Base-by-base conservation (phyloP, 2,329 filamentous ascomycete species). In the Claviceps maximensis region DNA sequence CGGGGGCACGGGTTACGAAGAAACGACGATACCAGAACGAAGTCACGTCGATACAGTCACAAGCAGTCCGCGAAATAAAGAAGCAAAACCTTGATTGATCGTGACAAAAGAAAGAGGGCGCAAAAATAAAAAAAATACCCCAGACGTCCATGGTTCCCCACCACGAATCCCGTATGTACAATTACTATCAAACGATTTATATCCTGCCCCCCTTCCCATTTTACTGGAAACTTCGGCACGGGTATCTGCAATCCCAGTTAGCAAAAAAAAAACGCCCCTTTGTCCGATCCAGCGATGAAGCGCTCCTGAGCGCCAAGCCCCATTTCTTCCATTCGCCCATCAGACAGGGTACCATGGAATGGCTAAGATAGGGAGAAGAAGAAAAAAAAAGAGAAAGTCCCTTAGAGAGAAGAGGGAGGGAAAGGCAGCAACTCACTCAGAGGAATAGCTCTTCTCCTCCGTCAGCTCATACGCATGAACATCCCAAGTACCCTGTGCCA, bases 401-500 rank as follows among this genome's bases (percentile, higher is more conserved):
- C n/a, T n/a, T n/a, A n/a, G n/a, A 8, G 27, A 8, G 27, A 29
- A 29, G 40, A 8, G n/a, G 17, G 40, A 3, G 10, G 40, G 12
- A 42, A 10, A 23, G 13, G 10, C 10, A 23, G 4, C 40, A 17
- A 82, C 84, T 70, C 72, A 89, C 86, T 74, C 68, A 50, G 78
- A 75, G 36, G 78, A 73, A 69, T 95, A 96, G 55, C 85, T 78
- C 64, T 90, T 78, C 64, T 90, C 83, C 62, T 74, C 71, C 36
- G 74, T 70, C 62, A 87, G 64, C 57, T 71, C 70, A 62, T 94
- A 82, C 69, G 84, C 80, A 68, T 89, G 82, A 65, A 84, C 80
- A 64, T 82, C 76, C 73, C 81, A 80, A 56, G 74, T 66, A 45
- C 76, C 76, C 47, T 68, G 71, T 47, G 69, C 68, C 54, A 76